Base-by-base conservation (phyloP, 2,329 filamentous ascomycete species). In the Aspergillus caelatus region DNA sequence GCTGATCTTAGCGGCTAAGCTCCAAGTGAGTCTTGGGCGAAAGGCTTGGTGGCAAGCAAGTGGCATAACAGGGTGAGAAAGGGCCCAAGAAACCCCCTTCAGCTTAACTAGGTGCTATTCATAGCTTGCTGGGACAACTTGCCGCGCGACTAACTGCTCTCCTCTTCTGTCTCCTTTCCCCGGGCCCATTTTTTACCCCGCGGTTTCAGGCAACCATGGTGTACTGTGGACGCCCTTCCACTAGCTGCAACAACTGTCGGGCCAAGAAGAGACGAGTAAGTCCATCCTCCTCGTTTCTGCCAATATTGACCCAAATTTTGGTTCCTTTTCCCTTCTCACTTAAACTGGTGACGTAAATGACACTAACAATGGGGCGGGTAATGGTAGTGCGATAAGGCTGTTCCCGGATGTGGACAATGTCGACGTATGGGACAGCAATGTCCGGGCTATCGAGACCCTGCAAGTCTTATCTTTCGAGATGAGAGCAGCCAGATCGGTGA, bases 151-250 rank as follows among this genome's bases (percentile, higher is more conserved):
- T 16, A 4, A n/a, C 16, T 41, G 39, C 39, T 41, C n/a, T 10
- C 39, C 39, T n/a, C 7, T 41, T 41, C 7, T 7, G 39, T 48
- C 23, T 48, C 12, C 12, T 2, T 8, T 19, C 19, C 4, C 45
- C 12, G 4, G 58, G 1, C 12, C 45, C 23, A 28, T 16, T 28
- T 21, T 48, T 48, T 48, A 26, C 28, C 45, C 43, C 43, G 43
- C 43, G n/a, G 12, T 23, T 23, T 46, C 43, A 48, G 12, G 11
- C 45, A 26, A 28, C 21, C 21, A 58, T 30, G 43, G 19, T 46
- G 57, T 54, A 54, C 11, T 58, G 56, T 58, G 56, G 45, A 8
- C 45, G 45, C 12, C 45, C 45, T 16, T 48, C 45, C 45, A 28
- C 45, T 14, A 48, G 45, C 21, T 48, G 45, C 21, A 16, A 28